A percentile compares a stretch with the other conserved stretches of the same genome.
These are phyloP conservation scores for Isatis tinctoria DNA, from an alignment of 345 rosid genomes.

Conservation along the genomic window DNA sequence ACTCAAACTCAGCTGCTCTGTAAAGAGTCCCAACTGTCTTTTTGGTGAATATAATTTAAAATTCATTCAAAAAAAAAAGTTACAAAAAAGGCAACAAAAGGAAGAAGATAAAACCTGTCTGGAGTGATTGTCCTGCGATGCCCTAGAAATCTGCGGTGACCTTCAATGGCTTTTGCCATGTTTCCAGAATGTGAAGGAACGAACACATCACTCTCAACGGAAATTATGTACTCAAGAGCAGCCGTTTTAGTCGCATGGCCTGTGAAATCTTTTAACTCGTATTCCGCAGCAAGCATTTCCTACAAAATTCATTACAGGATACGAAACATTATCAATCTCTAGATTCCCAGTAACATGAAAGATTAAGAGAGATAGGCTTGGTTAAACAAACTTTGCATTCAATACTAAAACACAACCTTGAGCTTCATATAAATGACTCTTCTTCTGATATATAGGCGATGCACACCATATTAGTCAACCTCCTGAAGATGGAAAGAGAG, in stretches of 20 bases:
- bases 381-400: not conserved
- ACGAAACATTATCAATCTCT: not conserved
- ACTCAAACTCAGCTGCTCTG: no score
- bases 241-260: slow-evolving; percentile 80
- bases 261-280: slow-evolving; percentile 57
- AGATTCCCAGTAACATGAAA: no score
- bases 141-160: slow-evolving; percentile 92
- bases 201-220: slow-evolving; percentile 81
- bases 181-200: slow-evolving; percentile 89
- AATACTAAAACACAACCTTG: not conserved
- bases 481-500: slow-evolving; percentile 86
- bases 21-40: no score
- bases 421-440: not conserved
- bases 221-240: slow-evolving; percentile 91
- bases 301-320: slow-evolving; percentile 26
- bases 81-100: slow-evolving; percentile 4
- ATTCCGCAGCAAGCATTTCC: slow-evolving; percentile 63
- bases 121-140: slow-evolving; percentile 82
- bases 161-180: slow-evolving; percentile 98
- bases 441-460: slow-evolving; percentile 55
- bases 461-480: slow-evolving; percentile 96
- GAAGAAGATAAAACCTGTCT: slow-evolving; percentile 52
- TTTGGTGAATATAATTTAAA: no score
- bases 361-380: not conserved
- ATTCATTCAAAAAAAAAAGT: no score